Conservation (phyloP, 805 yeast species). For the Wickerhamiella galacta region DNA sequence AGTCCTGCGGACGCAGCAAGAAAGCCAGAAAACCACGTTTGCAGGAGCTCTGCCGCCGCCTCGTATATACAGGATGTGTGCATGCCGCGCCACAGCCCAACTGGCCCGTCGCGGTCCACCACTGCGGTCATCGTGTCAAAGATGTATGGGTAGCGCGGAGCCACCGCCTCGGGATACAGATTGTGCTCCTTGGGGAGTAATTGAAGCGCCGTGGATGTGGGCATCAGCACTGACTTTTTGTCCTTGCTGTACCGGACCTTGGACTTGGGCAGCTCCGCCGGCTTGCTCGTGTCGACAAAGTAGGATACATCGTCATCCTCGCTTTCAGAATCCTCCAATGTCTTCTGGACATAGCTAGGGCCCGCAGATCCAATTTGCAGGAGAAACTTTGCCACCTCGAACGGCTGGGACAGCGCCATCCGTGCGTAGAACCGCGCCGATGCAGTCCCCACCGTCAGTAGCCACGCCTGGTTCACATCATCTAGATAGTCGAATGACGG, state of each 20-base stretch:
- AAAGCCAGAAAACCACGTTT: conserved; percentile 85
- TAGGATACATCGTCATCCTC: conserved; percentile 21
- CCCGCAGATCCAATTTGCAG: conserved; percentile 72
- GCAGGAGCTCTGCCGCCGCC: conserved; percentile 58
- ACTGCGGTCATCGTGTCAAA: conserved; percentile 27
- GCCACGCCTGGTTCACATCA: conserved; percentile 31
- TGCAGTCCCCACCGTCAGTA: conserved; percentile 40
- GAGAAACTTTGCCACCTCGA: conserved; percentile 63
- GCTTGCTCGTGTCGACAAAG: conserved; percentile 18
- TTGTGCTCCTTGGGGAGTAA: conserved; percentile 3
- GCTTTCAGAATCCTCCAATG: conserved; percentile 7
- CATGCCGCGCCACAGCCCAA: conserved; percentile 54
- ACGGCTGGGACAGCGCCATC: conserved; percentile 65
- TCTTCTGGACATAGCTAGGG: conserved; percentile 5
- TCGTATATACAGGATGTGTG: conserved; percentile 60
- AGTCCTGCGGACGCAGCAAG: conserved; percentile 63
- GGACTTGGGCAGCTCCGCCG: conserved; percentile 2
- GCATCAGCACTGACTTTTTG: background rate
- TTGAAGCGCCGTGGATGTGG: conserved; percentile 4
- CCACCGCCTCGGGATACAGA: conserved; percentile 6
- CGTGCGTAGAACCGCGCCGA: conserved; percentile 53
- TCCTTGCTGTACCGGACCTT: no score
- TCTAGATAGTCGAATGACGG: conserved; percentile 17
- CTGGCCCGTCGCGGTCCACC: conserved; percentile 48
- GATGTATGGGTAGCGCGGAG: conserved; percentile 18